Evolutionary conservation across 495 filamentous ascomycete genomes (phyloP).

Genomic region (Daldinia grandis): DNA sequence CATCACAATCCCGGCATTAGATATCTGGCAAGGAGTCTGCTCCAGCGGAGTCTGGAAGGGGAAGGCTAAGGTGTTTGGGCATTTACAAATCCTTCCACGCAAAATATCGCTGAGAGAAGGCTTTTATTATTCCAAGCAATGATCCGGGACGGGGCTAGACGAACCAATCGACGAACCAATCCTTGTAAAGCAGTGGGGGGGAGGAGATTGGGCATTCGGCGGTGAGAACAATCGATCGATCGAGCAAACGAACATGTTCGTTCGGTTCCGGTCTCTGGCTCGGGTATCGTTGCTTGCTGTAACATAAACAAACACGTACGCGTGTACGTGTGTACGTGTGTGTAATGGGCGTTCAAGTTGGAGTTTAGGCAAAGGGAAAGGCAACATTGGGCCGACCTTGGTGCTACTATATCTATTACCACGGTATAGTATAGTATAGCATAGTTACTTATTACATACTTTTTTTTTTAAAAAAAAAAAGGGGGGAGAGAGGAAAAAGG

Average conservation of each 20-base stretch:
- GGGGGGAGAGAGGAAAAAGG: no score
- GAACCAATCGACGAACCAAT: constrained; percentile 18
- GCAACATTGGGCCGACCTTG: not conserved
- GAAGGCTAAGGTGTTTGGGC: constrained; percentile 27
- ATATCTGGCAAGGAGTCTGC: constrained; percentile 4
- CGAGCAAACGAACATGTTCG: not conserved
- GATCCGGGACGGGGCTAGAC: constrained; percentile 10
- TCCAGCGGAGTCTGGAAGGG: constrained; percentile 26
- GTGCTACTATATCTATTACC: constrained; percentile 8
- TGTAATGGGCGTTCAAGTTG: constrained; percentile 35
- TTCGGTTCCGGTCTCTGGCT: not conserved
- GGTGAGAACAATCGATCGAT: not conserved
- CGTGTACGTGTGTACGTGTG: constrained; percentile 6
- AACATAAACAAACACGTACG: constrained; percentile 9
- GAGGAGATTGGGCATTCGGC: constrained; percentile 1
- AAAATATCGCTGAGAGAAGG: constrained; percentile 13
- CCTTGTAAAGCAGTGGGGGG: constrained; percentile 13
- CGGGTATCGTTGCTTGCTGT: constrained; percentile 17
- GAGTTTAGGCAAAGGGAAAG: constrained; percentile 18
- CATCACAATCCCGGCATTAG: constrained; percentile 29
- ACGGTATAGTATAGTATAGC: constrained; percentile 16
- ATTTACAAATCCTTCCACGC: constrained; percentile 16
- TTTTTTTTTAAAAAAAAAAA: no score
- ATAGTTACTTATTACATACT: not conserved
- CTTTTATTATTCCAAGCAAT: constrained; percentile 16